Conservation (phyloP, 176 grass and related monocot species). For the Cocos nucifera region DNA sequence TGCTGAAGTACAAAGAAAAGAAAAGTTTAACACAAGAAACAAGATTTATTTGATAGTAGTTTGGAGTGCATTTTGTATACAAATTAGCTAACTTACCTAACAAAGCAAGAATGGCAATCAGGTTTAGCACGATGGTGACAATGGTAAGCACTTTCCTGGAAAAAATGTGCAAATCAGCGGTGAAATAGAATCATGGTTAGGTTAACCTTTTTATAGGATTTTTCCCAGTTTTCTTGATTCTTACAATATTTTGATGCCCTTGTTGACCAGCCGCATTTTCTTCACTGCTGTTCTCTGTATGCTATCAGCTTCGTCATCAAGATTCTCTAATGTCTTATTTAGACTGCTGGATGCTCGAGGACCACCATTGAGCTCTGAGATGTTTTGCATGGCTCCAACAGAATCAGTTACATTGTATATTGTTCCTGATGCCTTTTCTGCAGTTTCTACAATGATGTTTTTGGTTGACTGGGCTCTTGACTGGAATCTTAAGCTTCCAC, state of each 20-base stretch:
- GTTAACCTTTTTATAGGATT: not conserved
- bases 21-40: constrained; percentile 7
- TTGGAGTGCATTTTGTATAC: not conserved
- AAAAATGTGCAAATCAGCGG: not conserved
- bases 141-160: constrained; percentile 63
- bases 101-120: constrained; percentile 31
- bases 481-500: constrained; percentile 43
- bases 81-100: constrained; percentile 33
- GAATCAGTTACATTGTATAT: constrained; percentile 68
- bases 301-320: constrained; percentile 51
- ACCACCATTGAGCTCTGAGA: constrained; percentile 29
- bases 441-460: constrained; percentile 41
- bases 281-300: constrained; percentile 54
- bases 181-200: not conserved
- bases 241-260: constrained; percentile 70
- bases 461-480: constrained; percentile 55
- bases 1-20: constrained; percentile 31
- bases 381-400: constrained; percentile 49
- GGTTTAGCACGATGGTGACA: constrained; percentile 40
- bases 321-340: constrained; percentile 46
- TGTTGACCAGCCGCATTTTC: constrained; percentile 56
- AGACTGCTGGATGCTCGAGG: constrained; percentile 40
- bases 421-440: constrained; percentile 44
- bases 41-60: not conserved
- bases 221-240: constrained; percentile 3